Percentiles rank a stretch among this genome's conserved stretches.
These are phyloP conservation scores for Triangularia setosa DNA, from an alignment of 2,329 filamentous ascomycete genomes.

Conservation along the genomic window DNA sequence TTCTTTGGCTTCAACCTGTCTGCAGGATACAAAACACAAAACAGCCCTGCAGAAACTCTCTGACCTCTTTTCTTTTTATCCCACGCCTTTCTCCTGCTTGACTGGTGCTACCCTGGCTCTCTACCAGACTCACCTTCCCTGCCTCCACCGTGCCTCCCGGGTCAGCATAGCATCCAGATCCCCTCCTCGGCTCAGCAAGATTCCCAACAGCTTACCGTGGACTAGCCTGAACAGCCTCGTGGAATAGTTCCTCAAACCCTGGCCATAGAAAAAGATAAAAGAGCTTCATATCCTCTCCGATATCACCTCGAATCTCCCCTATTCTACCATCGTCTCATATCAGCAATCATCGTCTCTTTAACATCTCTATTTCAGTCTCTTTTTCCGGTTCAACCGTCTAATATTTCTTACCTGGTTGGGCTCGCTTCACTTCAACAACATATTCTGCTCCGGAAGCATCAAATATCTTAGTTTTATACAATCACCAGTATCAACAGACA, in stretches of 20 bases:
- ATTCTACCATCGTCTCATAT: slow-evolving; percentile 10
- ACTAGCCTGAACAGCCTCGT: background rate
- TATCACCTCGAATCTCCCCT: slow-evolving; percentile 13
- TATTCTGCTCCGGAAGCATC: slow-evolving; percentile 19
- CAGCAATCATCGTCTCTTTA: slow-evolving; percentile 5
- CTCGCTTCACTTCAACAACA: slow-evolving; percentile 14
- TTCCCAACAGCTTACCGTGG: slow-evolving; percentile 9
- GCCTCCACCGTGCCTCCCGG: background rate
- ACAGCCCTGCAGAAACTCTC: slow-evolving; percentile 18
- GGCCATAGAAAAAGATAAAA: slow-evolving; percentile 16
- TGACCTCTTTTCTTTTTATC: slow-evolving; percentile 11
- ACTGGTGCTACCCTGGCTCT: slow-evolving; percentile 8
- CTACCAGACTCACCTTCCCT: slow-evolving; percentile 12
- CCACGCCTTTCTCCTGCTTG: slow-evolving; percentile 18
- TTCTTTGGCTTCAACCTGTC: background rate
- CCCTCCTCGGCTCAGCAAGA: slow-evolving; percentile 8
- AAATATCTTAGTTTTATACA: slow-evolving; percentile 1
- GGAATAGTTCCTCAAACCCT: background rate
- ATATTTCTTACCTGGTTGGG: background rate
- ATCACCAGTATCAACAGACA: slow-evolving; percentile 7
- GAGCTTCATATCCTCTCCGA: slow-evolving; percentile 10
- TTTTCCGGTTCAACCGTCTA: background rate
- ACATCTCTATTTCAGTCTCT: slow-evolving; percentile 2
- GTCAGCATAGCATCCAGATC: slow-evolving; percentile 7
- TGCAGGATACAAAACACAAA: slow-evolving; percentile 15